These are phyloP conservation scores for Syzygium aqueum DNA, from an alignment of 345 rosid genomes.

Conservation along the genomic window DNA sequence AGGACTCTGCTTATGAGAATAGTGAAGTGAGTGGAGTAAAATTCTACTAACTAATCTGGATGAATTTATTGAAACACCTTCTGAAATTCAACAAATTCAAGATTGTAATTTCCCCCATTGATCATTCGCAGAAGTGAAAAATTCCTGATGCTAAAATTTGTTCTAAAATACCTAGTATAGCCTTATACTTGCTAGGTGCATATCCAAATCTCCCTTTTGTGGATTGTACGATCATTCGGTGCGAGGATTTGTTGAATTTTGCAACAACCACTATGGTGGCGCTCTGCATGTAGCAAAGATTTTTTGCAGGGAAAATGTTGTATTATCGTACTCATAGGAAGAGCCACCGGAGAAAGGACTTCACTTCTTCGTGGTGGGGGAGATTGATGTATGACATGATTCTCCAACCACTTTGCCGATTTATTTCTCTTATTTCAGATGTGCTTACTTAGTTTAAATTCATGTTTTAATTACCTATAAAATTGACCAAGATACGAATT, in stretches of 20 bases:
- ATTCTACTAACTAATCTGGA: neutral
- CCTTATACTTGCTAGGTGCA: too few relatives aligned
- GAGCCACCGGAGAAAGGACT: too few relatives aligned
- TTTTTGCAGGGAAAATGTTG: too few relatives aligned
- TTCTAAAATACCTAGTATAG: neutral
- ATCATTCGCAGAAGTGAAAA: neutral
- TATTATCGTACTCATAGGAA: too few relatives aligned
- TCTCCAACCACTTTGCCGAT: too few relatives aligned
- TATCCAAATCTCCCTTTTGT: neutral
- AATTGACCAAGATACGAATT: rapidly evolving
- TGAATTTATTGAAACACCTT: neutral
- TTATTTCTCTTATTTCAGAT: too few relatives aligned
- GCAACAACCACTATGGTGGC: too few relatives aligned
- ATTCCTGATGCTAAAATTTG: neutral
- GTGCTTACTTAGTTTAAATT: neutral
- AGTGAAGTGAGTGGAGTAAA: neutral
- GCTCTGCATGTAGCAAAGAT: too few relatives aligned
- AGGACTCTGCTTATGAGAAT: neutral
- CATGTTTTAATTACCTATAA: neutral
- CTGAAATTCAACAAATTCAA: rapidly evolving
- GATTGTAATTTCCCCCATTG: rapidly evolving
- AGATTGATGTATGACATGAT: too few relatives aligned
- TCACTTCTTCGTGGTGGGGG: too few relatives aligned
- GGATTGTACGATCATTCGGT: neutral
- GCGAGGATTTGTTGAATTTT: too few relatives aligned